A percentile compares a stretch with the other conserved stretches of the same genome.
Conservation (phyloP, 306 rosid genomes). For the Herpetospermum pedunculosum region DNA sequence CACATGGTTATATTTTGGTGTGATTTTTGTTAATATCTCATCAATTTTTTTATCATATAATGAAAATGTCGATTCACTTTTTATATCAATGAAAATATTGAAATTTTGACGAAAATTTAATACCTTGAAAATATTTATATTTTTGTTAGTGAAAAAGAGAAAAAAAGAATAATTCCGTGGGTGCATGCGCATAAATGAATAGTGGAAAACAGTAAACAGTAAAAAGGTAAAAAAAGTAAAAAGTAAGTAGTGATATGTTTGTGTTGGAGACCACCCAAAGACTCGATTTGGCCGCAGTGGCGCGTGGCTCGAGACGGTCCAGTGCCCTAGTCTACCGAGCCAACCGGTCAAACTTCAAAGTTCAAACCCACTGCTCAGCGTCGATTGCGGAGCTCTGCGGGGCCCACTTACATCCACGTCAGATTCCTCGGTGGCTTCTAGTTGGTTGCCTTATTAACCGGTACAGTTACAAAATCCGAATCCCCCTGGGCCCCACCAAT, state of each 20-base stretch:
- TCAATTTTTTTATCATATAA: too few relatives aligned
- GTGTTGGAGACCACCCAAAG: background rate
- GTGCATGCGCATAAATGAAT: background rate
- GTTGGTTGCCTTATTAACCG: background rate
- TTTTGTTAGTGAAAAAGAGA: too few relatives aligned
- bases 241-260: background rate
- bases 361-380: conserved; percentile 29
- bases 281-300: background rate
- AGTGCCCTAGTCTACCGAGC: conserved; percentile 13
- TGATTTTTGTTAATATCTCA: too few relatives aligned
- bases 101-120: too few relatives aligned
- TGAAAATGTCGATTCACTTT: too few relatives aligned
- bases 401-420: conserved; percentile 27
- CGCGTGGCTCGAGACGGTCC: conserved; percentile 55
- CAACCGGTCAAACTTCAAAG: conserved; percentile 20
- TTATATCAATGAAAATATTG: too few relatives aligned
- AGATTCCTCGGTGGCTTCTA: conserved; percentile 16
- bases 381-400: conserved; percentile 37
- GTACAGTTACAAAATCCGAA: background rate
- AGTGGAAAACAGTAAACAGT: background rate
- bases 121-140: too few relatives aligned
- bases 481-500: background rate
- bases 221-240: background rate
- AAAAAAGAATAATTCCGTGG: background rate
- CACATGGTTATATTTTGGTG: too few relatives aligned